Base-by-base conservation (phyloP, 306 rosid genomes). In the Citrullus mucosospermus region DNA sequence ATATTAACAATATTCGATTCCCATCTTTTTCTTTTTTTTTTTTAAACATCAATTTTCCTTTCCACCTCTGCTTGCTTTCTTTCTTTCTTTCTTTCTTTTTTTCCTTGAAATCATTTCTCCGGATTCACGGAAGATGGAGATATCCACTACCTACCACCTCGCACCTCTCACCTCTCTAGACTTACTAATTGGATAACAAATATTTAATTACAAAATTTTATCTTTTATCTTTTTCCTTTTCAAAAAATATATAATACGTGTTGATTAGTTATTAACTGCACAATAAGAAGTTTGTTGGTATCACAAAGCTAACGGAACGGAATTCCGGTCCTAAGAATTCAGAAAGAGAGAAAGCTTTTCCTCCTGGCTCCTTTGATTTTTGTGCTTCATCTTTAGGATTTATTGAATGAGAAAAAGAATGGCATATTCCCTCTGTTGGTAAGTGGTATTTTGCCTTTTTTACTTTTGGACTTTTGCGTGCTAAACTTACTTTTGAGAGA, bases 351-450 rank as follows among this genome's bases (percentile, higher is more conserved):
- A 1, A n/a, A 38, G 32, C 0, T 43, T 44, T 4, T 9, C 2
- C 2, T 43, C 2, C 28, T 25, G 28, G 28, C 28, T 25, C 28
- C 10, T 7, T 8, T 43, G 9, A 61, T 61, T 25, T 13, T 28
- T 61, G 0, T 28, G 9, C 18, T 60, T 60, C 10, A 34, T 65
- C n/a, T 16, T 16, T 16, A 65, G 36, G 36, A 32, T 36, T 65
- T 16, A 53, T 53, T 53, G 48, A 65, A 36, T 9, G 5, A 65
- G 25, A 65, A 65, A 36, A 17, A 36, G 5, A 13, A 66, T 9
- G 73, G 73, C 73, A 66, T 66, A 69, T 69, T 69, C 75, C 55
- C 11, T 43, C 6, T 43, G 75, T 69, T 69, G 75, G 56, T n/a
- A 6, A 9, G 12, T 12, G 53, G 74, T 39, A 16, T 34, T 39